Conservation (phyloP, 2,329 filamentous ascomycete genomes). For the Botrytis fragariae region DNA sequence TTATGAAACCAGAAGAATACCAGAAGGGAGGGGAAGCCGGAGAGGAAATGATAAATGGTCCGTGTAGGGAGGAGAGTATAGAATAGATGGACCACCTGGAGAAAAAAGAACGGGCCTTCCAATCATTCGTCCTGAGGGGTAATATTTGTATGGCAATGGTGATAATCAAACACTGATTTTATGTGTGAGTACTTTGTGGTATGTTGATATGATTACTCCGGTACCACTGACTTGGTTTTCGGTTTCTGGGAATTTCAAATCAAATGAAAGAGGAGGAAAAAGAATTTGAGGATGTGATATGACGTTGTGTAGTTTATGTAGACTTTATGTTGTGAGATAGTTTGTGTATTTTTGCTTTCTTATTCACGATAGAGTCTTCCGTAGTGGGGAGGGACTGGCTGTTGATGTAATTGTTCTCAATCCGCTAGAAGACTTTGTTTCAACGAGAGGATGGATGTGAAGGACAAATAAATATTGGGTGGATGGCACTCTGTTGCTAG, state of each 20-base stretch:
- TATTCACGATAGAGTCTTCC: not conserved
- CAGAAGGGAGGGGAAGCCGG: not conserved
- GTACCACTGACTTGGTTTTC: conserved; percentile 19
- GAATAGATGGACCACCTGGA: conserved; percentile 3
- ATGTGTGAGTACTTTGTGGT: not conserved
- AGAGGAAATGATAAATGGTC: not conserved
- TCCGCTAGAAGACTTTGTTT: not conserved
- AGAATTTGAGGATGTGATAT: not conserved
- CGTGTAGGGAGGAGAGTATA: not conserved
- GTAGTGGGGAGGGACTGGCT: not conserved
- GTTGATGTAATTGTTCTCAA: not conserved
- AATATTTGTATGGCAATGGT: not conserved
- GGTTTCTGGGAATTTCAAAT: conserved; percentile 6
- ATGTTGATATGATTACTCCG: not conserved
- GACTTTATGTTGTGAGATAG: conserved; percentile 7
- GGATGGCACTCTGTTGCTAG: conserved; percentile 17
- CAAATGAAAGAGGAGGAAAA: conserved; percentile 1
- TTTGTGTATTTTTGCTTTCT: not conserved
- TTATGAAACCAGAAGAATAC: conserved; percentile 1
- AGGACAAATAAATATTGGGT: conserved; percentile 10
- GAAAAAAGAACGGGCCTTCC: not conserved
- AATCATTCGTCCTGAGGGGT: not conserved
- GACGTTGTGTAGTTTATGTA: conserved; percentile 17
- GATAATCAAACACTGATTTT: not conserved
- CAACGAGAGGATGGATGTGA: not conserved